These are phyloP conservation scores for Lichtheimia corymbifera DNA, from an alignment of 371 early-diverging fungal species.

Conservation along the genomic window DNA sequence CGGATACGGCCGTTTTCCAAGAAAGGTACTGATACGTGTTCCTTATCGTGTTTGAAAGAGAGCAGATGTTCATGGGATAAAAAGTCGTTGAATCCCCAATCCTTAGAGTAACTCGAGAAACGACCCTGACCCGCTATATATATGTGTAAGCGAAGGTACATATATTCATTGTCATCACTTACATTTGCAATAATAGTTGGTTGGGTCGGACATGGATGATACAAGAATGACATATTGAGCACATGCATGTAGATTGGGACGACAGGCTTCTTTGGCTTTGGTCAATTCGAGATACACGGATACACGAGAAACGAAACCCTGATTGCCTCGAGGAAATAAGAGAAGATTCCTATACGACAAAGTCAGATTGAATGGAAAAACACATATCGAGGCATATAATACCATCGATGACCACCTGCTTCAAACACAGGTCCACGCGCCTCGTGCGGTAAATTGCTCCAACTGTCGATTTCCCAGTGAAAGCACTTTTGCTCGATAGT, in stretches of 20 bases:
- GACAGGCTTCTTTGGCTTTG: constrained; percentile 49
- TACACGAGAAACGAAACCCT: constrained; percentile 52
- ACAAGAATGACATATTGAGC: constrained; percentile 77
- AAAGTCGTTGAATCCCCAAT: constrained; percentile 90
- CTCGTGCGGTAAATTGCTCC: constrained; percentile 46
- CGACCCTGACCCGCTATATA: constrained; percentile 80
- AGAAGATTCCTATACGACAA: constrained; percentile 70
- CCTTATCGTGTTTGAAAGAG: neutral
- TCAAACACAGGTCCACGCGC: constrained; percentile 57
- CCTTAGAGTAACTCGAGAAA: constrained; percentile 61
- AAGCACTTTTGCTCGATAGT: constrained; percentile 34
- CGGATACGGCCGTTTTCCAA: constrained; percentile 13
- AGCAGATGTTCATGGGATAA: constrained; percentile 39
- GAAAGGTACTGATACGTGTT: constrained; percentile 8
- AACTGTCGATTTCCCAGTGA: constrained; percentile 55
- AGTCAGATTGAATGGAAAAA: too few species aligned
- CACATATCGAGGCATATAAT: constrained; percentile 3
- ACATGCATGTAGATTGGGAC: constrained; percentile 51
- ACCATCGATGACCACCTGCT: constrained; percentile 58
- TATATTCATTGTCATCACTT: constrained; percentile 16
- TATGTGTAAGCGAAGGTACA: too few species aligned
- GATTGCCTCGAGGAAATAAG: constrained; percentile 91
- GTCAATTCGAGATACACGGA: constrained; percentile 87
- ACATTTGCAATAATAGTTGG: constrained; percentile 53
- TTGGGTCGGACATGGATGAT: constrained; percentile 69